Conservation (phyloP, 345 rosid genomes). For the Populus euphratica region DNA sequence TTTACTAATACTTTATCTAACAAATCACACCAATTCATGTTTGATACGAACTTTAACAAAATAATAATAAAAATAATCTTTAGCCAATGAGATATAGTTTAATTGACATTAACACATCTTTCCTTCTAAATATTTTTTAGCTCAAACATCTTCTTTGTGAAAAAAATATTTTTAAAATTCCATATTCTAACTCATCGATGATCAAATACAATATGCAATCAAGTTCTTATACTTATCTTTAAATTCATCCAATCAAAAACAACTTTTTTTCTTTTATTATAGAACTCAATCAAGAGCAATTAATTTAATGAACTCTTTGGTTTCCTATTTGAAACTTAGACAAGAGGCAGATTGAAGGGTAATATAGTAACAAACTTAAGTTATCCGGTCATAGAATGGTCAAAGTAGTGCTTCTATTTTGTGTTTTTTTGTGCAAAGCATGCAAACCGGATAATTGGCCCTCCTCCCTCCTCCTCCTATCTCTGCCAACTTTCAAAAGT, state of each 20-base stretch:
- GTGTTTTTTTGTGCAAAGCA: slow-evolving; percentile 51
- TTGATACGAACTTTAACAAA: too few species aligned
- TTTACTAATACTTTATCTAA: background rate
- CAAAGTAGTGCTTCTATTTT: slow-evolving; percentile 34
- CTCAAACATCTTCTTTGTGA: too few species aligned
- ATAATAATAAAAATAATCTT: too few species aligned
- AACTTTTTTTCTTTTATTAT: background rate
- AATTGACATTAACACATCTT: too few species aligned
- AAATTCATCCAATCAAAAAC: background rate
- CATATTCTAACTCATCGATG: too few species aligned
- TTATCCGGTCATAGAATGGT: slow-evolving; percentile 41
- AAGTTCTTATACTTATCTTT: background rate
- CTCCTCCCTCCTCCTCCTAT: slow-evolving; percentile 21
- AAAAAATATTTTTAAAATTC: too few species aligned
- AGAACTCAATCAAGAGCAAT: background rate
- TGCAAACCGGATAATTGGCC: slow-evolving; percentile 55
- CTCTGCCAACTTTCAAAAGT: slow-evolving; percentile 16
- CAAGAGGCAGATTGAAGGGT: background rate
- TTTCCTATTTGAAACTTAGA: background rate
- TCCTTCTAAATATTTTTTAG: too few species aligned
- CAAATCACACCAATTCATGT: background rate
- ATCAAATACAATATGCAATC: too few species aligned
- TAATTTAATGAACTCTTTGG: background rate
- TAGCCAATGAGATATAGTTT: too few species aligned
- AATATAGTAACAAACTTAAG: slow-evolving; percentile 3